These are phyloP conservation scores for Neurospora intermedia DNA, from an alignment of 495 filamentous ascomycete species.

Conservation along the genomic window DNA sequence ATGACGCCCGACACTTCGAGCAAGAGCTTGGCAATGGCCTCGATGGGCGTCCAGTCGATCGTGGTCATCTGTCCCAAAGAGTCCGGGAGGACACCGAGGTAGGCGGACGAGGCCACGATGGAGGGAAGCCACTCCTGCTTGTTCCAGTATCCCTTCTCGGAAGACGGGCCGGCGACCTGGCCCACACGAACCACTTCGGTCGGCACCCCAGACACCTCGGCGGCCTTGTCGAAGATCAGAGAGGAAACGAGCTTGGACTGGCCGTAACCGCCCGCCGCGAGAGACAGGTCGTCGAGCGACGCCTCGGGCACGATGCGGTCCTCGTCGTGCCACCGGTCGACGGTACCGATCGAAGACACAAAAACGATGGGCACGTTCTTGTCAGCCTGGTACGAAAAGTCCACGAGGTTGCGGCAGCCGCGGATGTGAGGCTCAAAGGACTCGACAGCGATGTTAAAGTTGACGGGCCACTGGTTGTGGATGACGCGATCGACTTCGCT, in stretches of 20 bases:
- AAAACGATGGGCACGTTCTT: constrained; percentile 42
- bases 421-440: constrained; percentile 46
- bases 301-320: constrained; percentile 32
- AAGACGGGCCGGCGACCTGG: constrained; percentile 44
- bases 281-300: constrained; percentile 29
- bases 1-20: constrained; percentile 27
- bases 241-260: constrained; percentile 46
- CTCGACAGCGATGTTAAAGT: constrained; percentile 47
- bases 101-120: constrained; percentile 32
- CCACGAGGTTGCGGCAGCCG: constrained; percentile 41
- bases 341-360: constrained; percentile 41
- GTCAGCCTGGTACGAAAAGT: constrained; percentile 36
- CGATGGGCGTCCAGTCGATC: constrained; percentile 48
- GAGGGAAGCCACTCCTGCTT: constrained; percentile 48
- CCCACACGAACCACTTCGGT: constrained; percentile 43
- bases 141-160: constrained; percentile 40
- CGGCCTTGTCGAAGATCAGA: constrained; percentile 36
- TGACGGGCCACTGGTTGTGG: constrained; percentile 54
- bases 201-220: constrained; percentile 25
- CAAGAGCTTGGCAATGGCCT: constrained; percentile 30
- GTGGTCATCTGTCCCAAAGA: constrained; percentile 27
- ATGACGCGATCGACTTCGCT: constrained; percentile 38
- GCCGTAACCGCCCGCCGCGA: constrained; percentile 41
- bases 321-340: constrained; percentile 23
- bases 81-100: constrained; percentile 30